Evolutionary conservation across 1,139 yeast genomes (phyloP), one percentile per base, ranked within the genome.

Genomic region (Chernovozyma aurita): DNA sequence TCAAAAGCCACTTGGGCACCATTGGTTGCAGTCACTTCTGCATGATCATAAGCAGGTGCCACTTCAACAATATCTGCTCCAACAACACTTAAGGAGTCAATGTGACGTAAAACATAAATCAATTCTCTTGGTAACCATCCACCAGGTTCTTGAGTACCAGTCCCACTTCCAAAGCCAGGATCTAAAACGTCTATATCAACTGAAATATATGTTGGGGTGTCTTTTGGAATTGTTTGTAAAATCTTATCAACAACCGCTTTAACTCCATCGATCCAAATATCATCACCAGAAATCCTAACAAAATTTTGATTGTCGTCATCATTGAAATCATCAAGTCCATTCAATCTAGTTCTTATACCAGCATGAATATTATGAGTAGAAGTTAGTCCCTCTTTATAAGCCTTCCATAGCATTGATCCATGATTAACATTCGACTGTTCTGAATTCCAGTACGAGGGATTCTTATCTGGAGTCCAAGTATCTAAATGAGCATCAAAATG

Each of bases 11-110:
- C 72, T 55, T 84, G 92, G 1, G 92, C 85, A 3, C 85, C 92
- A 40, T 85, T 85, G 18, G 85, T 69, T 8, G 88, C 73, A 1
- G 94, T 84, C 31, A 80, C 68, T 52, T 84, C 92, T 1, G 87
- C 84, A 42, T 58, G 67, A 54, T 84, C 94, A 55, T 66, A 84
- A 14, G 83, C 76, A 3, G 94, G 92, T 18, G 84, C 67, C 5
- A 84, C 92, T 55, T 84, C 92, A 16, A 84, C 92, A 24, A 84
- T 64, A 54, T 84, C 94, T 4, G 84, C 90, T 30, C 92, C 94
- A 26, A 84, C 86, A 22, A 84, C 46, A 41, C 78, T 77, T 50
- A 83, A 63, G 9, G 59, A 59, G 17, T 80, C 84, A 30, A 84
- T 57, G 8, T 67, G 66, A 45, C 90, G 68, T 42, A 84, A 60